Conservation (phyloP, 306 rosid species). For the Myrica gale region DNA sequence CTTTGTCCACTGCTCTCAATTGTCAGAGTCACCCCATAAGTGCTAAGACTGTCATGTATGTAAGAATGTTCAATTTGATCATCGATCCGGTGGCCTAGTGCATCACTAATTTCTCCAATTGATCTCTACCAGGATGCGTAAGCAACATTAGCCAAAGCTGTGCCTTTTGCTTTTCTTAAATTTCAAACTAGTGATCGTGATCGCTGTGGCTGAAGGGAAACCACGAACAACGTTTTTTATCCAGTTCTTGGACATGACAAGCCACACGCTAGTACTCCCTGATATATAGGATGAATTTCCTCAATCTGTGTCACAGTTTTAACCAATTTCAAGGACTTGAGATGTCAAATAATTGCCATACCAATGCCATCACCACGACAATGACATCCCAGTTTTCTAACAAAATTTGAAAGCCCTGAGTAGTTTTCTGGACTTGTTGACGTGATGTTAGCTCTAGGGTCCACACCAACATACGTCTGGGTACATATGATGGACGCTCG, state of each 20-base stretch:
- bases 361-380: background rate
- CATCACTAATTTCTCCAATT: too few relatives aligned
- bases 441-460: constrained; percentile 2
- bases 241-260: constrained; percentile 18
- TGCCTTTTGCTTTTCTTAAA: background rate
- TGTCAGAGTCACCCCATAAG: too few relatives aligned
- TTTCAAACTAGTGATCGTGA: background rate
- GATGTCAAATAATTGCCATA: background rate
- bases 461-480: constrained; percentile 6
- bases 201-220: too few relatives aligned
- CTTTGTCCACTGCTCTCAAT: background rate
- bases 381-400: background rate
- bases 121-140: too few relatives aligned
- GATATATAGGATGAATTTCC: background rate
- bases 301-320: background rate
- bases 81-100: too few relatives aligned
- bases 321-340: background rate
- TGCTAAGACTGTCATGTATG: too few relatives aligned
- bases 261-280: constrained; percentile 9
- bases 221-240: background rate
- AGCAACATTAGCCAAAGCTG: background rate
- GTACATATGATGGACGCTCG: constrained; percentile 3
- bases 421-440: background rate
- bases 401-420: background rate
- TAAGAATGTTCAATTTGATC: too few relatives aligned